phyloP scores from a whole-genome alignment of 73 alveolate species.

The Diophrys sp. region DNA sequence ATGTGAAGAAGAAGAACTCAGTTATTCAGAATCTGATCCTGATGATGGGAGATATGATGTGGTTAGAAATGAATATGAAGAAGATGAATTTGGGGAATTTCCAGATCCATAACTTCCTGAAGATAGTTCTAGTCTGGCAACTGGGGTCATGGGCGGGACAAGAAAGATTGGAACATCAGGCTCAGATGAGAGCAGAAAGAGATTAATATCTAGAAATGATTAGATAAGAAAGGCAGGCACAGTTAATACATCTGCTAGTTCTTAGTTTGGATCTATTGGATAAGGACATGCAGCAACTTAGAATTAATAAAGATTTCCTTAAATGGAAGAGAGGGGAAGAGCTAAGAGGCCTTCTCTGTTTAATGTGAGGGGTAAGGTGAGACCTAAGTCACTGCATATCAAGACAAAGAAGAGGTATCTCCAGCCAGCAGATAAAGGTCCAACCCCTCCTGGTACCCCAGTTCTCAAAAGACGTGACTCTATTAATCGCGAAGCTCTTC shows the following conservation, averaged over 20 bases:
- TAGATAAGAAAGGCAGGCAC: background rate
- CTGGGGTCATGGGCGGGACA: background rate
- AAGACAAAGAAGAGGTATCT: background rate
- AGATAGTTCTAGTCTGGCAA: too few relatives aligned
- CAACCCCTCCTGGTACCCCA: background rate
- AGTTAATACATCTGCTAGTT: background rate
- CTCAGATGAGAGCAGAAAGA: background rate
- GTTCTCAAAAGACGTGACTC: background rate
- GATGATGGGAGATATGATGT: background rate
- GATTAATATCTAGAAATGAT: background rate
- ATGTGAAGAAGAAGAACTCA: background rate
- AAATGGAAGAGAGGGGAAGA: background rate
- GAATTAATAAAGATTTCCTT: background rate
- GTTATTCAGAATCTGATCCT: background rate
- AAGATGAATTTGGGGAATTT: background rate
- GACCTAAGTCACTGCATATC: background rate
- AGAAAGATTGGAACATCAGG: background rate
- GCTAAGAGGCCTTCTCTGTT: background rate
- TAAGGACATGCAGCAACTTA: too few relatives aligned
- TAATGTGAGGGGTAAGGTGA: background rate
- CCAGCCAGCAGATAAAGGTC: background rate
- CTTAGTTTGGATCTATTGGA: background rate
- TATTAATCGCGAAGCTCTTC: background rate
- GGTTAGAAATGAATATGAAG: too few relatives aligned
- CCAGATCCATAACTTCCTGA: background rate